Evolutionary conservation across 1,284 basidiomycete species (phyloP), one percentile per base, ranked within the genome.

Genomic region (Microbotryum saponariae): DNA sequence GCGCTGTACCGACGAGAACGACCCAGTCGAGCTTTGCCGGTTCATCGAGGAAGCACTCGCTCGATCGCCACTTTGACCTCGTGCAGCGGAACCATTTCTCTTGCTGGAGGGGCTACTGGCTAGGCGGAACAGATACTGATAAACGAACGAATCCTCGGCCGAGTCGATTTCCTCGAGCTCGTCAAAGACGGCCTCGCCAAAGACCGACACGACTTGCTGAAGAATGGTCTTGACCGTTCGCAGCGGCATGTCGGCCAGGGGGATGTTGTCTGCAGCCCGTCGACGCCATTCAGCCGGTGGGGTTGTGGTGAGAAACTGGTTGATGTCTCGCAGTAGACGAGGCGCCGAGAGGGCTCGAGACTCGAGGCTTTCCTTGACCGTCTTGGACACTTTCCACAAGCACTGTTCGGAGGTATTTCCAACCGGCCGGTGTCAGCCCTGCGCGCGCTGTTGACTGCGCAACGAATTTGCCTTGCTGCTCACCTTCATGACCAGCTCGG

Each of bases 211-310:
- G 61, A 96, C 83, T 74, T 94, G 91, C 76, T 97, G 92, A 46
- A 97, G 88, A 68, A 97, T 90, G 31, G 94, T 93, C 79, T 98
- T 99, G 76, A 97, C 88, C 1, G 96, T 98, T 61, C 94, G 82
- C 69, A 98, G 77, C 2, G 96, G 96, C 89, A 98, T 89, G 73
- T 98, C 96, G 48, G 91, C 92, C 71, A 96, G 87, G 3, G 94
- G 91, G 0, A 97, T 83, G 65, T 88, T 88, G 72, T 91, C 91
- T 5, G 86, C 86, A 3, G 91, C 89, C 62, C 96, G 81, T 21
- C 87, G 85, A 56, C 93, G 85, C 91, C 93, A 99, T 76, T 97
- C 92, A 61, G 90, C 90, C 0, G 96, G 96, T 46, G 91, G 89
- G 33, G 98, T 87, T 3, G 87, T 88, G 73, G 92, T 88, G 55